Conservation (phyloP, 352 stramenopile genomes). For the Thalassiosira oceanica region DNA sequence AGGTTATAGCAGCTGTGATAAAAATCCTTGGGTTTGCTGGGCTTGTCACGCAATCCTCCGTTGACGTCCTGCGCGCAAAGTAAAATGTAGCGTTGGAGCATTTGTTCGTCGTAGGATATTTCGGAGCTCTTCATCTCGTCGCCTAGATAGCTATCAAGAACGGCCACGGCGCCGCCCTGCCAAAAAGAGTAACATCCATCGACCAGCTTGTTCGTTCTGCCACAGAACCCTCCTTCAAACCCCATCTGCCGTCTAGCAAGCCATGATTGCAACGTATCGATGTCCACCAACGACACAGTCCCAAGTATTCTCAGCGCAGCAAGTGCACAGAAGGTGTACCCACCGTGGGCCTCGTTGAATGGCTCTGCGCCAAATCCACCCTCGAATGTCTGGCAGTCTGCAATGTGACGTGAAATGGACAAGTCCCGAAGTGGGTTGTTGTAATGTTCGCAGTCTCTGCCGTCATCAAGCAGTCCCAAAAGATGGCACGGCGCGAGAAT, state of each 20-base stretch:
- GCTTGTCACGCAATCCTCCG: constrained; percentile 91
- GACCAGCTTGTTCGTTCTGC: constrained; percentile 98
- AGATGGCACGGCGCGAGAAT: constrained; percentile 83
- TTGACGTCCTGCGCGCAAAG: constrained; percentile 92
- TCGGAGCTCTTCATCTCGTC: constrained; percentile 17
- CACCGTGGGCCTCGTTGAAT: constrained; percentile 95
- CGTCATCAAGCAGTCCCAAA: constrained; percentile 27
- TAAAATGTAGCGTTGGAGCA: constrained; percentile 88
- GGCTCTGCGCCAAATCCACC: constrained; percentile 85
- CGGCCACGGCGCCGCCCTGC: constrained; percentile 89
- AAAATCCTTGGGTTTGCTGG: constrained; percentile 93
- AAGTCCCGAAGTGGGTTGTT: constrained; percentile 21
- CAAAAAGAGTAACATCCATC: constrained; percentile 99
- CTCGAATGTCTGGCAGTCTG: constrained; percentile 96
- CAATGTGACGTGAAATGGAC: constrained; percentile 37
- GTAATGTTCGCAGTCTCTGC: constrained; percentile 1
- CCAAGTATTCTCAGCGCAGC: constrained; percentile 90
- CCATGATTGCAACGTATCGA: constrained; percentile 83
- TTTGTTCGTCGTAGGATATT: constrained; percentile 61
- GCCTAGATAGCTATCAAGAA: constrained; percentile 70
- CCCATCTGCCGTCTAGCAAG: constrained; percentile 91
- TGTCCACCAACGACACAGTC: constrained; percentile 46
- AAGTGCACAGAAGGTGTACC: constrained; percentile 96
- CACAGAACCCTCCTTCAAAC: constrained; percentile 88
- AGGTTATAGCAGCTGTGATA: constrained; percentile 99